Evolutionary conservation across 306 rosid species (phyloP), one percentile per base, ranked within the genome.

Genomic region (Dryas octopetala): DNA sequence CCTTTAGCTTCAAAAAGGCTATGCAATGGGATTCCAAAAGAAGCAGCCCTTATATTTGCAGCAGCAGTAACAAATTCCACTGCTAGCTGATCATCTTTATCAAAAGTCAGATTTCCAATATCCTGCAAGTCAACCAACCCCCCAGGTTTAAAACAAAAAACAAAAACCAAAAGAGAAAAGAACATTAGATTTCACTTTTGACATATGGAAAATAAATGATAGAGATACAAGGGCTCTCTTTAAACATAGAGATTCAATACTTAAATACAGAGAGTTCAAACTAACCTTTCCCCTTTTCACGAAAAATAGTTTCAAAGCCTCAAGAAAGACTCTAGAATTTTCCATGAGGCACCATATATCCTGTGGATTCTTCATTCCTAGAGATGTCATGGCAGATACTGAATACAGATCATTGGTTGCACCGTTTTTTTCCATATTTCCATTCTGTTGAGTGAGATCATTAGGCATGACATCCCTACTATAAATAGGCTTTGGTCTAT

Each of bases 1-100:
- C 99, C 99, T 85, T 96, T 96, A 51, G 98, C 97, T 88, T 96
- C 99, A 81, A 96, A 96, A 79, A 92, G 99, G 85, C 91, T 89
- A 76, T 92, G 98, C 86, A 90, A 81, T 52, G 99, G 90, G 78
- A 96, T 92, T 74, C 90, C 97, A 83, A 96, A 96, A 78, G 98
- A 93, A 73, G 88, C 81, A 65, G 99, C 99, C 17, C 99, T 85
- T 68, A 96, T 87, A 83, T 96, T 96, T 66, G 99, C 99, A 77
- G 99, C 96, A 60, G 98, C 92, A 74, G 99, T 92, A 68, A 96
- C 99, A 85, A 96, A 88, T 69, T 96, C 99, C 43, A 96, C 99
- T 40, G 99, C 98, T 74, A 96, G 86, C 78, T 96, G 99, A 79
- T 96, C 99, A 82, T 96, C 99, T 90, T 96, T 96, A 80, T 92